Conservation (phyloP, 805 yeast species). For the Zygosaccharomyces lentus region DNA sequence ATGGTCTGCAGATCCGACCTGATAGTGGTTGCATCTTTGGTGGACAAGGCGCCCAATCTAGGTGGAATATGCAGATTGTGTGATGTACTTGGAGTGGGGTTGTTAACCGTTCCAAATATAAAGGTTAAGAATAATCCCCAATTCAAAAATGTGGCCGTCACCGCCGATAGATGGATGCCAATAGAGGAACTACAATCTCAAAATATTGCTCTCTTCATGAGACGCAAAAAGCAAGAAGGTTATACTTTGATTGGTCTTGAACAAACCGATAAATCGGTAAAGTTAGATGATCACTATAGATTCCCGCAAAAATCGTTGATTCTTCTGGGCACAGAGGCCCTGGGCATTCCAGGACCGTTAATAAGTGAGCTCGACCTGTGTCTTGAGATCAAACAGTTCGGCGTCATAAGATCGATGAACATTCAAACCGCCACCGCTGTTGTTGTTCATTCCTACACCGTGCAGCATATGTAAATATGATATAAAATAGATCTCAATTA, state of each 20-base stretch:
- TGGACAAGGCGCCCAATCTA: slow-evolving; percentile 86
- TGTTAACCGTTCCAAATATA: slow-evolving; percentile 70
- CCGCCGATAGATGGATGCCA: slow-evolving; percentile 96
- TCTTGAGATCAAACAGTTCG: slow-evolving; percentile 86
- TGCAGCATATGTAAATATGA: slow-evolving; percentile 31
- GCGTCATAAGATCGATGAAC: slow-evolving; percentile 91
- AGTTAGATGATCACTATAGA: slow-evolving; percentile 53
- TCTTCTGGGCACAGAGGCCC: slow-evolving; percentile 79
- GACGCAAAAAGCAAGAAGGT: slow-evolving; percentile 63
- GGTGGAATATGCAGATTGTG: slow-evolving; percentile 93
- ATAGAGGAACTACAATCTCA: slow-evolving; percentile 66
- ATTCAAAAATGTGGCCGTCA: slow-evolving; percentile 84
- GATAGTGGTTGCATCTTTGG: slow-evolving; percentile 85
- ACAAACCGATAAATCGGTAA: slow-evolving; percentile 86
- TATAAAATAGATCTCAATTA: not conserved
- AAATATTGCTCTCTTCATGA: slow-evolving; percentile 53
- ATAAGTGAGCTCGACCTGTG: slow-evolving; percentile 80
- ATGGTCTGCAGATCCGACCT: slow-evolving; percentile 65
- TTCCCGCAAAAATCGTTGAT: slow-evolving; percentile 80
- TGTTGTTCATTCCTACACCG: slow-evolving; percentile 82
- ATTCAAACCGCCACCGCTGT: slow-evolving; percentile 96
- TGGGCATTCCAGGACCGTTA: slow-evolving; percentile 85
- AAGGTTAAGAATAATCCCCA: slow-evolving; percentile 59
- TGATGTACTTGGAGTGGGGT: slow-evolving; percentile 87
- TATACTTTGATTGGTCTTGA: slow-evolving; percentile 86